phyloP scores from a whole-genome alignment of 176 grass and related monocot species.

The Carex myosuroides region DNA sequence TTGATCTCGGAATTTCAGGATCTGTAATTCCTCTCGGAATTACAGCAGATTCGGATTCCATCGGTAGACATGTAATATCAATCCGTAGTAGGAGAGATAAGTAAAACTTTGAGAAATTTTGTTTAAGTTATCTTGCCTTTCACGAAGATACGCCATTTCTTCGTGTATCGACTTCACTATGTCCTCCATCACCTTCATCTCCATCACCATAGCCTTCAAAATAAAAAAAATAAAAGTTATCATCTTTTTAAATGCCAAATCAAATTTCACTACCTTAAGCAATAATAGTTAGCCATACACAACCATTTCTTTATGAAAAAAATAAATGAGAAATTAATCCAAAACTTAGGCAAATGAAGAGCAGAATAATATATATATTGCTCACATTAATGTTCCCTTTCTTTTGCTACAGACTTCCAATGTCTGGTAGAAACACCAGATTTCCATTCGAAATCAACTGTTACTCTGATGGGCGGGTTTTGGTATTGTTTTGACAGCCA shows the following conservation, averaged over 20 bases:
- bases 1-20: too few relatives aligned
- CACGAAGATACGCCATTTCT: slow-evolving; percentile 60
- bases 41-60: too few relatives aligned
- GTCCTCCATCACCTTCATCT: slow-evolving; percentile 63
- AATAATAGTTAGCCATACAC: neutral
- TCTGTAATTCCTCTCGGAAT: too few relatives aligned
- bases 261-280: neutral
- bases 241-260: neutral
- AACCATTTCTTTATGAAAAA: neutral
- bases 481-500: slow-evolving; percentile 36
- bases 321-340: neutral
- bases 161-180: slow-evolving; percentile 54
- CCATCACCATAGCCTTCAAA: slow-evolving; percentile 50
- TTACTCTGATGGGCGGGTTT: slow-evolving; percentile 27
- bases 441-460: slow-evolving; percentile 59
- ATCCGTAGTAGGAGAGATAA: neutral
- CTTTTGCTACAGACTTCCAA: slow-evolving; percentile 58
- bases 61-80: neutral
- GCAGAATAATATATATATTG: neutral
- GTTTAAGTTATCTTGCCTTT: slow-evolving; percentile 31
- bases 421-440: slow-evolving; percentile 48
- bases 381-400: slow-evolving; percentile 64
- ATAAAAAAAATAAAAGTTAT: neutral
- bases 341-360: neutral
- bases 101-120: neutral